phyloP scores from a whole-genome alignment of 2,329 filamentous ascomycete genomes.

The Colletotrichum graminicola region DNA sequence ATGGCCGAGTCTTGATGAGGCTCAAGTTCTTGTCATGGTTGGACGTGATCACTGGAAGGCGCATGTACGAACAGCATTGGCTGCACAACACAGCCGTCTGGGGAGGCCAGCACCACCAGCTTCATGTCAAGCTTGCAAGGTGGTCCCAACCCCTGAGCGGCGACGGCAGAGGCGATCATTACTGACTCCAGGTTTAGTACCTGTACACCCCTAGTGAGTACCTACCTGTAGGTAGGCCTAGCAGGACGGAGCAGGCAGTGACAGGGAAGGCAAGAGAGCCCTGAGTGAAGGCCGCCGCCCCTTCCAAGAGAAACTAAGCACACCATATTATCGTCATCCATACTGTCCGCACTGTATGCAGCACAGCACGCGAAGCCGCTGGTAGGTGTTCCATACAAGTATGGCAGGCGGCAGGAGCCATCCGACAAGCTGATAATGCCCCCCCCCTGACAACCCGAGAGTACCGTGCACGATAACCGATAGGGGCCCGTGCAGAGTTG shows the following conservation, averaged over 20 bases:
- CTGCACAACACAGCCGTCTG: not conserved
- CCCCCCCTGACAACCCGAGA: too few species aligned
- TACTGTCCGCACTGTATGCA: not conserved
- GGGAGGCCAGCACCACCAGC: conserved; percentile 1
- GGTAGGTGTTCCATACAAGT: not conserved
- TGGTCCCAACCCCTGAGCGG: conserved; percentile 35
- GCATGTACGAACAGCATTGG: not conserved
- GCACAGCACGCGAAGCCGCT: too few species aligned
- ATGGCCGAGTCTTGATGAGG: not conserved
- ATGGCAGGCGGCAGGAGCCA: not conserved
- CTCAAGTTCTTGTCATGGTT: not conserved
- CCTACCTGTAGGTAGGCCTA: not conserved
- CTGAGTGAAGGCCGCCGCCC: not conserved
- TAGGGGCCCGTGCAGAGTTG: too few species aligned
- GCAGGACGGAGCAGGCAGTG: conserved; percentile 1
- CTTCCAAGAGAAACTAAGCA: conserved; percentile 7
- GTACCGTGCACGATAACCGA: too few species aligned
- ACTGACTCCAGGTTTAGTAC: conserved; percentile 31
- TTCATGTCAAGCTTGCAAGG: conserved; percentile 29
- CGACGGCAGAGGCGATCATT: conserved; percentile 35
- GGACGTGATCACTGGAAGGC: not conserved
- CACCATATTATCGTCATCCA: not conserved
- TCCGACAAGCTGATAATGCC: too few species aligned
- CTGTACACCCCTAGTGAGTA: not conserved
- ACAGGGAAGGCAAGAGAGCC: not conserved